phyloP scores from a whole-genome alignment of 2,329 filamentous ascomycete species.

The Didymella lethalis region DNA sequence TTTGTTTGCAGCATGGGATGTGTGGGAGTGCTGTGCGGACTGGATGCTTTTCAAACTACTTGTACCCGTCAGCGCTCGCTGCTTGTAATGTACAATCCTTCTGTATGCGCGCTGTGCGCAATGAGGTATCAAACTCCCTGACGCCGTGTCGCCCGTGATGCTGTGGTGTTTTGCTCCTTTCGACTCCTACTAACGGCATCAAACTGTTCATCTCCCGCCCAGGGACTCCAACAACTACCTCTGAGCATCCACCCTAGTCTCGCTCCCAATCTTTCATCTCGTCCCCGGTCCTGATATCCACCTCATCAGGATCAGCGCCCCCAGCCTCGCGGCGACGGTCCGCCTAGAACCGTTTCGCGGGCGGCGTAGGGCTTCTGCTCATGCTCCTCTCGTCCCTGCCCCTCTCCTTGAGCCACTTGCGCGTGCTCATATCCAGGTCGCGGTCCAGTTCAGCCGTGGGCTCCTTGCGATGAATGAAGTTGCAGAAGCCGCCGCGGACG shows the following conservation, averaged over 20 bases:
- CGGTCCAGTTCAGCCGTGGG: constrained; percentile 86
- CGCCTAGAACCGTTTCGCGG: constrained; percentile 60
- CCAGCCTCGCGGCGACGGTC: constrained; percentile 56
- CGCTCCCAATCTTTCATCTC: neutral
- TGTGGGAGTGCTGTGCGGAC: neutral
- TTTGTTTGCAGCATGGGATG: neutral
- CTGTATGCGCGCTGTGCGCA: constrained; percentile 15
- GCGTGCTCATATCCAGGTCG: constrained; percentile 85
- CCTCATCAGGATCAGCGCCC: constrained; percentile 58
- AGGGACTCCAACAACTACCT: neutral
- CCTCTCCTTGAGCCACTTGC: constrained; percentile 92
- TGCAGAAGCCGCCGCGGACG: constrained; percentile 95
- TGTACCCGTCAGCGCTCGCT: constrained; percentile 5
- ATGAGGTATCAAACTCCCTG: constrained; percentile 32
- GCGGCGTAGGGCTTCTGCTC: constrained; percentile 83
- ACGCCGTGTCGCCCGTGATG: constrained; percentile 20
- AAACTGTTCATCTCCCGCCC: neutral
- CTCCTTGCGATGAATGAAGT: constrained; percentile 99
- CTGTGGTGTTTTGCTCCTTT: constrained; percentile 1
- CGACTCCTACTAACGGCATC: neutral
- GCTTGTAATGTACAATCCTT: constrained; percentile 27
- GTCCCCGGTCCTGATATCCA: neutral
- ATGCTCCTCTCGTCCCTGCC: constrained; percentile 85
- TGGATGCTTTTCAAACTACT: constrained; percentile 8
- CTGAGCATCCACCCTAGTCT: neutral